Evolutionary conservation across 495 filamentous ascomycete genomes (phyloP).

Genomic region (Hypoxylon rickii): DNA sequence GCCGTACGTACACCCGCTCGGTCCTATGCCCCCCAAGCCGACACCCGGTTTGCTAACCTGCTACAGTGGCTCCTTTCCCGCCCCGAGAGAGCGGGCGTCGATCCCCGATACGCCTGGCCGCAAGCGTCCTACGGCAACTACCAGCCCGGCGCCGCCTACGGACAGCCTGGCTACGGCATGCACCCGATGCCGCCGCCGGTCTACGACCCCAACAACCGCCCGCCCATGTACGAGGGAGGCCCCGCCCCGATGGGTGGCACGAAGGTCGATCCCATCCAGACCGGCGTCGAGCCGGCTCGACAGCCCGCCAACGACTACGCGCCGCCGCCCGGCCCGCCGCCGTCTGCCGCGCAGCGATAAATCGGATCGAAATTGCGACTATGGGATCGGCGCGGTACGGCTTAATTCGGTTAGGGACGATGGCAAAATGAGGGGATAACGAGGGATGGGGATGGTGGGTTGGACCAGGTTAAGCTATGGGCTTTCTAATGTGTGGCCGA

Average conservation of each 20-base stretch:
- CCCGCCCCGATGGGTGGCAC: conserved; percentile 56
- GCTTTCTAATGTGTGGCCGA: neutral
- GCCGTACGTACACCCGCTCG: conserved; percentile 51
- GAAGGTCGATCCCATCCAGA: conserved; percentile 63
- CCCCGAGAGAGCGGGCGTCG: conserved; percentile 56
- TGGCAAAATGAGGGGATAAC: too few species aligned
- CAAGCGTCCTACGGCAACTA: conserved; percentile 42
- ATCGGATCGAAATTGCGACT: neutral
- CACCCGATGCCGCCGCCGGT: conserved; percentile 61
- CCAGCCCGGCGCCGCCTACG: conserved; percentile 22
- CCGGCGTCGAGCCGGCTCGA: conserved; percentile 34
- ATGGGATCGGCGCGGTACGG: too few species aligned
- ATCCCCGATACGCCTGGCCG: conserved; percentile 55
- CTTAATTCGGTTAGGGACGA: too few species aligned
- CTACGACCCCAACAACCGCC: conserved; percentile 51
- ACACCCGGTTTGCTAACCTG: conserved; percentile 6
- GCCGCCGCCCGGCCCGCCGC: conserved; percentile 53
- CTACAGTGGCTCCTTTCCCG: conserved; percentile 67
- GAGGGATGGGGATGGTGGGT: neutral
- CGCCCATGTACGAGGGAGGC: conserved; percentile 60
- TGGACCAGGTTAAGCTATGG: neutral
- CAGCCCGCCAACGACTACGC: conserved; percentile 40
- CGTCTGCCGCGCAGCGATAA: conserved; percentile 38
- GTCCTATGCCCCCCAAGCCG: neutral
- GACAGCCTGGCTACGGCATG: conserved; percentile 56